Base-by-base conservation (phyloP, 225 moss, liverwort and hornwort genomes). In the Straminergon stramineum region DNA sequence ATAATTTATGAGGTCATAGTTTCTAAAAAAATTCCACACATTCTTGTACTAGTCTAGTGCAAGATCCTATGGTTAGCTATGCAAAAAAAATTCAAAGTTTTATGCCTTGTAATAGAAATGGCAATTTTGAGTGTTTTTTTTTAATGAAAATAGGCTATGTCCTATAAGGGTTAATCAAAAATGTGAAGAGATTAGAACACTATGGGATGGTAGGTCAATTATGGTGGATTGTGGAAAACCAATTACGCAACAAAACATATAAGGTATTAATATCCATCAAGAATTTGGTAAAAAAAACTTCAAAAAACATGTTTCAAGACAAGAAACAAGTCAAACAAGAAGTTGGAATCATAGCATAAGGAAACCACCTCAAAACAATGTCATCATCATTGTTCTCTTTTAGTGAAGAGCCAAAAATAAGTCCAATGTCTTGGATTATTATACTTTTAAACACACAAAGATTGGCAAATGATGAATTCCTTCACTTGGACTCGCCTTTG, bases 281-380 rank as follows among this genome's bases (percentile, higher is more conserved):
- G 24, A 73, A 73, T 43, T 41, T 27, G 15, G 4, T 73, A 73
- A 73, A 26, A 73, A 26, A 15, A 73, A 15, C 1, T 27, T 16
- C 27, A 43, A 2, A 2, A 73, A 73, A 43, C 3, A 3, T 41
- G 1, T 43, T 37, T 41, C 0, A 9, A 0, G 9, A 27, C 2
- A 43, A 10, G 1, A 13, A 16, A 73, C 16, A 43, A 73, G 1
- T 71, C 26, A 43, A 73, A 27, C 4, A 27, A 27, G 41, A 73
- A 73, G 5, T 27, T 27, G 73, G 16, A 43, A 43, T 41, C 27
- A 43, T 43, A 16, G 16, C 73, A 43, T 41, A 43, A 27, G 27
- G 16, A 43, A 16, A 24, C 3, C 3, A 16, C 16, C 1, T 43
- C 1, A 27, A 43, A 26, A 71, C 27, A 43, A 43, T 73, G 43